Percentiles rank a stretch among this genome's conserved stretches.
phyloP scores from a whole-genome alignment of 2,329 filamentous ascomycete species.

The Aspergillus jensenii region DNA sequence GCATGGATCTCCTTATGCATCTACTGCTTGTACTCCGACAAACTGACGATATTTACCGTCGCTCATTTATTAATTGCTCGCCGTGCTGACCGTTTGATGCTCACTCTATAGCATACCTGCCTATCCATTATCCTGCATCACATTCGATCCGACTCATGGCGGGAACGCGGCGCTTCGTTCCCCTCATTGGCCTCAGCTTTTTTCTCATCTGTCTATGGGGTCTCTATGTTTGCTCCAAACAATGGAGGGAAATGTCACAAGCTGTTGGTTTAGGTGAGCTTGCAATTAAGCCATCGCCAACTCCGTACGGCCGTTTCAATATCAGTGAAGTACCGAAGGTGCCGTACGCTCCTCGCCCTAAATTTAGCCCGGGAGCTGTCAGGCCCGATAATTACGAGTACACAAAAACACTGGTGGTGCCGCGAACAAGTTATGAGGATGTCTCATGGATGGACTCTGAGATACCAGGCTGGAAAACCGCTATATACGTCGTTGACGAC shows the following conservation, averaged over 20 bases:
- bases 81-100: not conserved
- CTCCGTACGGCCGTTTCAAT: slow-evolving; percentile 13
- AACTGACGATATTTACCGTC: not conserved
- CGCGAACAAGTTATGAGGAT: slow-evolving; percentile 53
- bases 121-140: slow-evolving; percentile 1
- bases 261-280: slow-evolving; percentile 39
- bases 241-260: slow-evolving; percentile 38
- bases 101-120: slow-evolving; percentile 2
- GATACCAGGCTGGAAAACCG: slow-evolving; percentile 49
- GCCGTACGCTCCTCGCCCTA: slow-evolving; percentile 29
- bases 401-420: slow-evolving; percentile 55
- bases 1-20: not conserved
- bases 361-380: slow-evolving; percentile 36
- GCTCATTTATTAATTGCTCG: not conserved
- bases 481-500: slow-evolving; percentile 56
- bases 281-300: slow-evolving; percentile 13
- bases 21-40: not conserved
- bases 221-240: slow-evolving; percentile 28
- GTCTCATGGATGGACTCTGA: slow-evolving; percentile 55
- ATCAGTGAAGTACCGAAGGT: slow-evolving; percentile 14
- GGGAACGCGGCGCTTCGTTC: slow-evolving; percentile 31
- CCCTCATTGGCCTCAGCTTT: slow-evolving; percentile 34
- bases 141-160: slow-evolving; percentile 27
- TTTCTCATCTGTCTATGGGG: slow-evolving; percentile 31
- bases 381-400: slow-evolving; percentile 52